These are phyloP conservation scores for Lipomyces anomalus DNA, from an alignment of 805 yeast species.

Conservation along the genomic window DNA sequence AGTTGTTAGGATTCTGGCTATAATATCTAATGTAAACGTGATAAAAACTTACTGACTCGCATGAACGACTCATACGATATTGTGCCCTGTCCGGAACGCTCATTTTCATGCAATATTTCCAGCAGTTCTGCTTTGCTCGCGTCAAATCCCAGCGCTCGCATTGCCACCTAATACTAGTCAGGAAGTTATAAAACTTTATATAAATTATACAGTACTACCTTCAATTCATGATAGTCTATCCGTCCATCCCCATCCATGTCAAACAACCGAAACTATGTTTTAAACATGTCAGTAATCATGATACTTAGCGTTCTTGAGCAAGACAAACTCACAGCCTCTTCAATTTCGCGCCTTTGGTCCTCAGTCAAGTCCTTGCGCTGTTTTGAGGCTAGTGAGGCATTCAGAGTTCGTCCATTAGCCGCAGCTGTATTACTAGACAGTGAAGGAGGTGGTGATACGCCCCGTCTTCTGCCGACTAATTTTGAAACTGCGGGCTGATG, in stretches of 20 bases:
- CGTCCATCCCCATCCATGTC: constrained; percentile 89
- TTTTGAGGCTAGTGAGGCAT: constrained; percentile 1
- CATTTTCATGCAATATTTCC: constrained; percentile 73
- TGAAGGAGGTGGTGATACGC: neutral
- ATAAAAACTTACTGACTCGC: constrained; percentile 52
- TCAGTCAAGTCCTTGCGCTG: constrained; percentile 35
- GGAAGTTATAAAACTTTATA: neutral
- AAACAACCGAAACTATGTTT: constrained; percentile 58
- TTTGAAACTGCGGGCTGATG: neutral
- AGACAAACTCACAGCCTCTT: constrained; percentile 45
- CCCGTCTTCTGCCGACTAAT: neutral
- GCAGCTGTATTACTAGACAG: neutral
- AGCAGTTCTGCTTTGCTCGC: constrained; percentile 72
- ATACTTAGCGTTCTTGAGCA: too few relatives aligned
- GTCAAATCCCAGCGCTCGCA: constrained; percentile 91
- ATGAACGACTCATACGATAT: constrained; percentile 79
- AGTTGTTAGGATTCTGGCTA: constrained; percentile 15
- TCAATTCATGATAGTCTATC: constrained; percentile 86
- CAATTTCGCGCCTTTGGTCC: constrained; percentile 58
- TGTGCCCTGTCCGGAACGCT: constrained; percentile 63
- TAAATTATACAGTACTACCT: constrained; percentile 30
- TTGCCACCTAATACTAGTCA: constrained; percentile 51
- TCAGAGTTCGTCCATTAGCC: neutral
- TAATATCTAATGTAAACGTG: constrained; percentile 13
- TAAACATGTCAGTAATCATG: neutral